Evolutionary conservation across 345 rosid species (phyloP), one percentile per base, ranked within the genome.

Genomic region (Lepidium africanum): DNA sequence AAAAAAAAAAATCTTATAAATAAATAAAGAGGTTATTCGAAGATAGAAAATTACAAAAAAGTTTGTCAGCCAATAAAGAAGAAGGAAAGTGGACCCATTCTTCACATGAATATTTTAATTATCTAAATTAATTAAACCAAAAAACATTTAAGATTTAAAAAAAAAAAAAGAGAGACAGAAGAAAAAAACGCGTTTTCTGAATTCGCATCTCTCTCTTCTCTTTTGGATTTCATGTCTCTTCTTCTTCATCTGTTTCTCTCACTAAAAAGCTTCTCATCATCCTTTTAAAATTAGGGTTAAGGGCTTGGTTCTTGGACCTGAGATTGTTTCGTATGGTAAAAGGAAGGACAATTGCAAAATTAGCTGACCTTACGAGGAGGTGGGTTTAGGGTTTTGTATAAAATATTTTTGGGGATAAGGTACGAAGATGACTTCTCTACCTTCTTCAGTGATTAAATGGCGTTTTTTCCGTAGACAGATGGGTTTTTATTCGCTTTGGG

Each of bases 121-220:
- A 41, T 23, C 12, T n/a, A 5, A n/a, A 52, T 39, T 36, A 59
- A 38, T n/a, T 23, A 33, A 23, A 2, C 5, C 14, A 54, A 48
- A 30, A 49, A 10, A n/a, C 37, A 57, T 54, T 36, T 32, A 35
- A 59, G 12, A 27, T 36, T 39, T 32, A 15, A 30, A 6, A 33
- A 15, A 50, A 21, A 38, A 21, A 72, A 62, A 33, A 27, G 17
- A 32, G 53, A 21, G 42, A 65, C 51, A 62, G 63, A 57, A 49
- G 19, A 70, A 72, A 57, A 59, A 75, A 80, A 84, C 86, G 91
- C 90, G 90, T 88, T 82, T 83, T 81, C 67, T 79, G 77, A 76
- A 56, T 80, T 49, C 13, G 60, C 73, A 16, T 48, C 57, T 77
- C 56, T 57, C 60, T 17, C 41, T 70, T 17, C 41, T 70, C 62